A percentile compares a stretch with the other conserved stretches of the same genome.
These are phyloP conservation scores for Erysiphe pulchra DNA, from an alignment of 2,329 filamentous ascomycete species.

Conservation along the genomic window DNA sequence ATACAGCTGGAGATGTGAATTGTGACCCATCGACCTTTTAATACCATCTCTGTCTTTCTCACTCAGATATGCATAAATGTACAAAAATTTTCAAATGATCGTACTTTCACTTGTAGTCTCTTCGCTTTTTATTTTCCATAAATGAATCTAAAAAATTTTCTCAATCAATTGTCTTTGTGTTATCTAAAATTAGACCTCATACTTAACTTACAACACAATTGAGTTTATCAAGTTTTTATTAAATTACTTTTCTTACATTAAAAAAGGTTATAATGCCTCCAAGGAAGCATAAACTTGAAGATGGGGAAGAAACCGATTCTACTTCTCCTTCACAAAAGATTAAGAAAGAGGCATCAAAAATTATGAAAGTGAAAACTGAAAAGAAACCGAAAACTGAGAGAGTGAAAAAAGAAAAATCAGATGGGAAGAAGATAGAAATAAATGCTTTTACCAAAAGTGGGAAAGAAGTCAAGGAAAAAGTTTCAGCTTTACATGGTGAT, in stretches of 20 bases:
- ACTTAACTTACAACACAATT: too few species aligned
- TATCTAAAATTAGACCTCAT: too few species aligned
- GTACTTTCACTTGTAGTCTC: too few species aligned
- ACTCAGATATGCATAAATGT: too few species aligned
- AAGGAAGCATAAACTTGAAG: slow-evolving; percentile 1
- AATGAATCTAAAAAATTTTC: too few species aligned
- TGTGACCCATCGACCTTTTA: too few species aligned
- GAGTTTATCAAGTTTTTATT: too few species aligned
- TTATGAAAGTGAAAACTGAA: background rate
- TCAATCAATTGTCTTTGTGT: too few species aligned
- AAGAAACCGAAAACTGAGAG: slow-evolving; percentile 1
- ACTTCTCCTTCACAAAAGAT: background rate
- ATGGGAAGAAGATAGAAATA: background rate
- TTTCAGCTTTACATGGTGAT: slow-evolving; percentile 9
- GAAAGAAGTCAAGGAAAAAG: slow-evolving; percentile 12
- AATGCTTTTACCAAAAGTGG: slow-evolving; percentile 4
- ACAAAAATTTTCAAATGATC: too few species aligned
- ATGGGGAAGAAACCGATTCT: background rate
- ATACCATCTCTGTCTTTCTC: too few species aligned
- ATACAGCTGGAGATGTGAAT: background rate
- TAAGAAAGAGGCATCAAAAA: background rate
- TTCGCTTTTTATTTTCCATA: too few species aligned
- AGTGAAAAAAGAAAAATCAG: slow-evolving; percentile 1
- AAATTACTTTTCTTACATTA: too few species aligned
- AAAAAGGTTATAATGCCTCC: background rate